Evolutionary conservation across 2,329 filamentous ascomycete species (phyloP).

Genomic region (Xylariaceae sp.): DNA sequence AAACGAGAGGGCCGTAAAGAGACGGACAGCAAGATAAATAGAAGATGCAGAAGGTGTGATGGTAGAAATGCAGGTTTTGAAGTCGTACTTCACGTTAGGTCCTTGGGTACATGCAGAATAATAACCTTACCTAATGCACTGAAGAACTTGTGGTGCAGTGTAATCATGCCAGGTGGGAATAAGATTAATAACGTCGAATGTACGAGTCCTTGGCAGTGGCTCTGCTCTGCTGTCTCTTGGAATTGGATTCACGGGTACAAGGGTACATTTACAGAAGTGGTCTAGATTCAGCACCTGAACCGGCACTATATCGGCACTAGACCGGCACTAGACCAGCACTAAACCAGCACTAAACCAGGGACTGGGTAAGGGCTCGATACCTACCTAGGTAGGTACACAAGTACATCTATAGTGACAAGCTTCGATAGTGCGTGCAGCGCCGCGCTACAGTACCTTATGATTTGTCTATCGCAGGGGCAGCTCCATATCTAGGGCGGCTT

Average conservation of each 20-base stretch:
- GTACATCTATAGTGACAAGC: no score
- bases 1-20: not conserved
- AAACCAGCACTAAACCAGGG: no score
- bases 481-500: not conserved
- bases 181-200: no score
- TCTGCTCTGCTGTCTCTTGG: not conserved
- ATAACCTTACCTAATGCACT: no score
- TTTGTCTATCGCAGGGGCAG: not conserved
- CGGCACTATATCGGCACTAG: not conserved
- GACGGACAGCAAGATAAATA: conserved; percentile 5
- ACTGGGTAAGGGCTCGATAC: conserved; percentile 16
- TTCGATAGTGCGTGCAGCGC: conserved; percentile 3
- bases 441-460: not conserved
- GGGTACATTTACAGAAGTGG: no score
- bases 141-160: no score
- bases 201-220: not conserved
- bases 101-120: not conserved
- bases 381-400: no score
- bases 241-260: no score
- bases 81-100: not conserved
- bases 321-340: no score
- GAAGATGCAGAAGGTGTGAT: not conserved
- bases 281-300: no score
- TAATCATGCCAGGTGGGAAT: no score
- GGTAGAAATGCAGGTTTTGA: conserved; percentile 4